Evolutionary conservation across 805 yeast genomes (phyloP).

Genomic region (Yamadazyma sp.): DNA sequence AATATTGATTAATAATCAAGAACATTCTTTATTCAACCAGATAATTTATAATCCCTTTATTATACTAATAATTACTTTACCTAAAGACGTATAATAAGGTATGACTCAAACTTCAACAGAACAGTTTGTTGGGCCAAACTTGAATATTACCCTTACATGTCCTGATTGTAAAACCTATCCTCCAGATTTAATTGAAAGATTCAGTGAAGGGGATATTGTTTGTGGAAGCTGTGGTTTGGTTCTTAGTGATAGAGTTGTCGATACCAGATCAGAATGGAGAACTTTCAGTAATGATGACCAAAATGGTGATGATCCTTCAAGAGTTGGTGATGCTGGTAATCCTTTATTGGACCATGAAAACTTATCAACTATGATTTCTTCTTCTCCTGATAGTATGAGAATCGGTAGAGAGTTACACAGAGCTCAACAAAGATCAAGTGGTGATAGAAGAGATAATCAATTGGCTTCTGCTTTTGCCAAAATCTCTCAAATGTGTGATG

Average conservation of each 20-base stretch:
- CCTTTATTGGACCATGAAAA: conserved; percentile 90
- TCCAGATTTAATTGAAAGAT: conserved; percentile 91
- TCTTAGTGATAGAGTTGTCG: conserved; percentile 86
- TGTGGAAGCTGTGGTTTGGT: conserved; percentile 97
- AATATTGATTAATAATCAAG: too few species aligned
- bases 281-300: conserved; percentile 97
- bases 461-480: conserved; percentile 85
- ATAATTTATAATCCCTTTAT: too few species aligned
- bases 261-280: conserved; percentile 97
- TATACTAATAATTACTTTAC: too few species aligned
- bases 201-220: conserved; percentile 97
- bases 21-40: too few species aligned
- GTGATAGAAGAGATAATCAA: conserved; percentile 85
- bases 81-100: background rate
- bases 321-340: conserved; percentile 97
- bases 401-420: conserved; percentile 87
- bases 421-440: conserved; percentile 82
- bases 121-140: conserved; percentile 63
- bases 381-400: conserved; percentile 79
- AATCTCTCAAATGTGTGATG: conserved; percentile 95
- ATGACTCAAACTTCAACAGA: conserved; percentile 12
- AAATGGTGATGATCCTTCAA: conserved; percentile 96
- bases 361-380: conserved; percentile 87
- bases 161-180: conserved; percentile 97
- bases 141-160: conserved; percentile 86